Evolutionary conservation across 108 stramenopile species (phyloP).

Genomic region (Pelagomonas calceolata): DNA sequence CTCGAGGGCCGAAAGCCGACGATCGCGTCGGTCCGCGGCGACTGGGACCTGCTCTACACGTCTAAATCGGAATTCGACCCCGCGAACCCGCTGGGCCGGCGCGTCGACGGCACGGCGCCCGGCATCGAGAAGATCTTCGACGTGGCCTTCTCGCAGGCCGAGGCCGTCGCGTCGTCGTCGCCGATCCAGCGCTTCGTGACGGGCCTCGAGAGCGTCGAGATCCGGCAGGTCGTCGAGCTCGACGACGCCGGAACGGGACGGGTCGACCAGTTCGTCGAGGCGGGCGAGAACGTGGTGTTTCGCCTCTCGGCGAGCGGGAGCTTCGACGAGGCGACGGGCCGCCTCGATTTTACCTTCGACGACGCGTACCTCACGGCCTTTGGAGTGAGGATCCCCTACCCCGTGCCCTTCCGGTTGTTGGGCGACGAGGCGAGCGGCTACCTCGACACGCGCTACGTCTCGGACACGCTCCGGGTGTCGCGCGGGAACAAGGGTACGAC

Average conservation of each 20-base stretch:
- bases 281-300: background rate
- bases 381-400: conserved; percentile 32
- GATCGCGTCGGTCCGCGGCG: background rate
- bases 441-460: conserved; percentile 30
- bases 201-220: background rate
- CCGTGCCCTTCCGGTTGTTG: conserved; percentile 27
- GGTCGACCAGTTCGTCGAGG: background rate
- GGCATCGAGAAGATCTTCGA: background rate
- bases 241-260: background rate
- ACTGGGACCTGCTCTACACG: background rate
- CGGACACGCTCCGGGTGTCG: conserved; percentile 19
- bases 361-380: conserved; percentile 21
- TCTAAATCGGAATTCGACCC: background rate
- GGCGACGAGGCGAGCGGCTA: conserved; percentile 36
- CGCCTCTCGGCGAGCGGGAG: background rate
- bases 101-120: background rate
- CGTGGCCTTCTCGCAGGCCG: background rate
- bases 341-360: conserved; percentile 34
- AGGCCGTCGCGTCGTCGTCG: background rate
- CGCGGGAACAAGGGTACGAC: conserved; percentile 35
- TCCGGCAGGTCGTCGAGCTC: background rate
- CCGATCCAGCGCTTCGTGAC: background rate
- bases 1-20: background rate
- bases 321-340: background rate
- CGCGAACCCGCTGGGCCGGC: background rate